Evolutionary conservation across 495 filamentous ascomycete species (phyloP), one percentile per base, ranked within the genome.

Genomic region (Talaromyces wortmannii): DNA sequence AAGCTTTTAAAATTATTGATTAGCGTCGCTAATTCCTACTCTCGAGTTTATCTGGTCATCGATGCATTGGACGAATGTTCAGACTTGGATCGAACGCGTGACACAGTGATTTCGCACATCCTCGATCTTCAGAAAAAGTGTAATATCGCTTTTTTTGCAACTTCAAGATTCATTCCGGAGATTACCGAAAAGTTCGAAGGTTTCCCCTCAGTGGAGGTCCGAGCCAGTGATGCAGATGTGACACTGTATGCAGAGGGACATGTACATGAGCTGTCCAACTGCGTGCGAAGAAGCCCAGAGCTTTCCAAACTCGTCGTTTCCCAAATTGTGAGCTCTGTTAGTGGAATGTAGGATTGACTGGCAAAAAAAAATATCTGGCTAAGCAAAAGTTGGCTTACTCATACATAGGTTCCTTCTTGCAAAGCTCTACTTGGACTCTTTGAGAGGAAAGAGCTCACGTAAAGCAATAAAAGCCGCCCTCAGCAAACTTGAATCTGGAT

Each of bases 21-120:
- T 4, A 59, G 56, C 45, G 56, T 75, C 8, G 55, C 55, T 30
- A 45, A 46, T 1, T 45, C 40, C 7, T 66, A 59, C 45, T 57
- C 59, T 6, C 57, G 55, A 46, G 57, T 66, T 13, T 74, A 65
- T 55, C 55, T 79, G 40, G 58, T 79, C 17, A 55, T 78, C 12
- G 76, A 79, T 54, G 76, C 73, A 12, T 44, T 68, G 3, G 66
- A 68, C 36, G 66, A 68, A 58, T 65, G 59, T 30, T 16, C 31
- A n/a, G 56, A 33, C 13, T 47, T 23, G 7, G 17, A 59, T 17
- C 7, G 33, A n/a, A 29, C 4, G 7, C 15, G 16, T 16, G 30
- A 31, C 2, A 6, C 29, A 56, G 16, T 56, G 71, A 30, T 40
- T 73, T 32, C 23, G 11, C 10, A 58, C 43, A 50, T 68, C 13